Conservation (phyloP, 1,284 basidiomycete genomes). For the Hymenochaete sp. region DNA sequence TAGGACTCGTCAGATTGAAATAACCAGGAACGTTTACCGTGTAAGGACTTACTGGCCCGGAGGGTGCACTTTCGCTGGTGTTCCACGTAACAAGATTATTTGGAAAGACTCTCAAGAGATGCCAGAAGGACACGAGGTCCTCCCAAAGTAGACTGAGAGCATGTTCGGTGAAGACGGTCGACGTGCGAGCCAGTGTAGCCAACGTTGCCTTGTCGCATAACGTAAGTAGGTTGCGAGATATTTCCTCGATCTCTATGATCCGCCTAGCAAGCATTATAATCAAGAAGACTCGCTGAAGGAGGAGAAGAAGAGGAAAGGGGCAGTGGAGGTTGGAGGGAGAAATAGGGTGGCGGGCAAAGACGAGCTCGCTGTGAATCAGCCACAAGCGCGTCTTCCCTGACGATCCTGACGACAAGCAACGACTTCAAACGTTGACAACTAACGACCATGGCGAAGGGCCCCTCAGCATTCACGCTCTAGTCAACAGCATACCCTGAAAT, state of each 20-base stretch:
- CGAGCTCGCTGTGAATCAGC: no score
- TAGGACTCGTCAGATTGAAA: not conserved
- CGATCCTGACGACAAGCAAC: no score
- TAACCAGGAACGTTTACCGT: not conserved
- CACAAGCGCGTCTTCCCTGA: no score
- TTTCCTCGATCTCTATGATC: conserved; percentile 13
- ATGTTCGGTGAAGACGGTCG: conserved; percentile 11
- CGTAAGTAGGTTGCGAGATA: conserved; percentile 6
- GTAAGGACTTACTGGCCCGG: conserved; percentile 14
- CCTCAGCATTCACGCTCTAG: no score
- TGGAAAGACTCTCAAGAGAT: conserved; percentile 13
- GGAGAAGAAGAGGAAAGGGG: not conserved
- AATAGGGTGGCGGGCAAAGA: no score
- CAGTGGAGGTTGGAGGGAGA: not conserved
- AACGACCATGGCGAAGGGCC: no score
- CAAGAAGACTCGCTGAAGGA: not conserved
- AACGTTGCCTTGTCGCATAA: conserved; percentile 15
- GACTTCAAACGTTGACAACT: no score
- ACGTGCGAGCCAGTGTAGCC: conserved; percentile 14
- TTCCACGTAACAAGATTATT: conserved; percentile 10
- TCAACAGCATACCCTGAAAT: no score
- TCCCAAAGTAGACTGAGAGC: conserved; percentile 16
- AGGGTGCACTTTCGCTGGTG: not conserved
- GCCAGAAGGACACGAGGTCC: conserved; percentile 12
- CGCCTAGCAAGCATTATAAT: conserved; percentile 4